phyloP scores from a whole-genome alignment of 768 basidiomycete species.

The Macrolepiota fuliginosa region DNA sequence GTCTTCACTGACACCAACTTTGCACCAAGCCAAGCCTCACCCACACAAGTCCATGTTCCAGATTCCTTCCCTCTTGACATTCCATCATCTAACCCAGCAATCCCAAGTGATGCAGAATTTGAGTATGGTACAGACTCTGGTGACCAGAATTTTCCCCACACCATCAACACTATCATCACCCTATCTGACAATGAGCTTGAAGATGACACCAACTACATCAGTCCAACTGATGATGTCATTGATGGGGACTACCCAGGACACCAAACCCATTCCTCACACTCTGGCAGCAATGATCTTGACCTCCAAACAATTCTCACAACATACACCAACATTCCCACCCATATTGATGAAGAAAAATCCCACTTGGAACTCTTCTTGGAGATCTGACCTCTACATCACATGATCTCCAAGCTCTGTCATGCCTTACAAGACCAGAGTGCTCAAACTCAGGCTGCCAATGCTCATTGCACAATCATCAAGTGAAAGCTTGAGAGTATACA shows the following conservation, averaged over 20 bases:
- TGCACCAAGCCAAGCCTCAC: slow-evolving; percentile 21
- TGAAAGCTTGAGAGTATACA: not conserved
- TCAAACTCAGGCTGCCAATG: not conserved
- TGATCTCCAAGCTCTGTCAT: not conserved
- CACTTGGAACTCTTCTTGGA: not conserved
- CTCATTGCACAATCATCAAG: not conserved
- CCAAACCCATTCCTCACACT: not conserved
- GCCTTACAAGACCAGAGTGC: not conserved
- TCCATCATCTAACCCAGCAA: slow-evolving; percentile 1
- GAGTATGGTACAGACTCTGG: not conserved
- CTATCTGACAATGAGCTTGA: not conserved
- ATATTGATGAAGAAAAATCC: not conserved
- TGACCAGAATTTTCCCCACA: not conserved
- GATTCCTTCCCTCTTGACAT: slow-evolving; percentile 13
- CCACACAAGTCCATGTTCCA: slow-evolving; percentile 17
- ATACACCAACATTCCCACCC: not conserved
- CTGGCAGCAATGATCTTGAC: not conserved
- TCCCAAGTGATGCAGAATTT: not conserved
- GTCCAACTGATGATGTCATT: no score
- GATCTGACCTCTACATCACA: not conserved
- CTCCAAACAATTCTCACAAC: not conserved
- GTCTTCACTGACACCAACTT: slow-evolving; percentile 23
- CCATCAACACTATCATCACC: not conserved
- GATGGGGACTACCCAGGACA: not conserved
- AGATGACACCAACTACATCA: not conserved